Base-by-base conservation (phyloP, 805 yeast species). In the Schizosaccharomyces osmophilus region DNA sequence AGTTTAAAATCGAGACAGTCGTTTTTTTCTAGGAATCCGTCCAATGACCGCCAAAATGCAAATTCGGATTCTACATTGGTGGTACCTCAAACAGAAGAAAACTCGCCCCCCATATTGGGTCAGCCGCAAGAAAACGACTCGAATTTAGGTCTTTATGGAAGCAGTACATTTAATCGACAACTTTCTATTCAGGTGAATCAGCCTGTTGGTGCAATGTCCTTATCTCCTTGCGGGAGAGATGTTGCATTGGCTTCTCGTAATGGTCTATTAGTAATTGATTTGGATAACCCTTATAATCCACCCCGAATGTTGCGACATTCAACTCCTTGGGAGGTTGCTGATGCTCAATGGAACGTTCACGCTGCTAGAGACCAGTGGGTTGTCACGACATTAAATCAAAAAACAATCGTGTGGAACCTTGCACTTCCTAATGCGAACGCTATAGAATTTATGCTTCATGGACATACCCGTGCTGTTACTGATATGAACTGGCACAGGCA, bases 241-340 rank as follows among this genome's bases (percentile, higher is more conserved):
- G 95, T 88, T 5, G 97, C 87, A 2, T 72, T 93, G 39, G 98
- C 97, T 0, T 89, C 86, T 3, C 77, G 86, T 32, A 77, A 83
- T 62, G 98, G 98, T 0, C 75, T 93, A 15, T 85, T 82, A 70
- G 82, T 93, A 48, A 83, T 90, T n/a, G 97, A 93, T 72, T 72
- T 93, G 54, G 95, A 90, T 68, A 96, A 93, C 70, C 98, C 97
- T 0, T 90, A 87, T 71, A 81, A 90, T 0, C 88, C 95, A 0
- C 98, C 98, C 0, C 75, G 98, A 63, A 87, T 94, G 89, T 78
- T 93, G 17, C 94, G 83, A 62, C 96, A 93, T 68, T 77, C 82
- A 43, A 90, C 97, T 0, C 82, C 95, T 0, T 93, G 97, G 97
- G 97, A 93, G 70, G 98, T 93, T 2, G 96, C 98, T 0, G 97